phyloP scores from a whole-genome alignment of 371 early-diverging fungal species.

The Mortierella sp. region DNA sequence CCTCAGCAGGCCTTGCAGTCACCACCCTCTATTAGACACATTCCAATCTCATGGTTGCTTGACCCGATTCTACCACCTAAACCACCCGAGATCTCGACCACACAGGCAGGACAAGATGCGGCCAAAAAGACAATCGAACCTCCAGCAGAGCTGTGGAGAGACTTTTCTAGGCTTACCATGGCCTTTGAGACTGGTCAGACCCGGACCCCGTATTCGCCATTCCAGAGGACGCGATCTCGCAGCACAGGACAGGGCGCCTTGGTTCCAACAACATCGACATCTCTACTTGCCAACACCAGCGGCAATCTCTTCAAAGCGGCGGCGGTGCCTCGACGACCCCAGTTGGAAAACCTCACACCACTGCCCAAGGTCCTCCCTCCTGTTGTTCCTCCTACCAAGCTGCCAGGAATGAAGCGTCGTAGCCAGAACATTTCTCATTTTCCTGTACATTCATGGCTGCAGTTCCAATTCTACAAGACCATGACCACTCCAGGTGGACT shows the following conservation, averaged over 20 bases:
- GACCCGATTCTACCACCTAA: conserved; percentile 46
- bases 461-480: conserved; percentile 50
- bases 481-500: conserved; percentile 25
- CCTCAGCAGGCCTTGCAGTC: conserved; percentile 12
- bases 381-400: conserved; percentile 7
- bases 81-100: conserved; percentile 14
- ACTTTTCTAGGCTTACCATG: conserved; percentile 40
- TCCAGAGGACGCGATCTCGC: conserved; percentile 28
- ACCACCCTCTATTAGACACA: conserved; percentile 18
- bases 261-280: neutral
- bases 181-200: conserved; percentile 46
- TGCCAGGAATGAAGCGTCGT: conserved; percentile 29
- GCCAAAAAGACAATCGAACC: conserved; percentile 15
- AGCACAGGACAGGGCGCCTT: conserved; percentile 17
- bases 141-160: conserved; percentile 44
- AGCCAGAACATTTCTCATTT: conserved; percentile 27
- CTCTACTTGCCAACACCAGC: neutral
- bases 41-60: conserved; percentile 45
- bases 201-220: conserved; percentile 37
- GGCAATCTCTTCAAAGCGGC: conserved; percentile 31
- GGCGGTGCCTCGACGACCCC: conserved; percentile 28
- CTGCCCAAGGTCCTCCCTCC: conserved; percentile 45
- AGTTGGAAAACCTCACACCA: conserved; percentile 32
- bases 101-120: neutral
- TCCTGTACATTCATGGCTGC: conserved; percentile 49